phyloP scores from a whole-genome alignment of 768 basidiomycete genomes.

The Lactarius pseudohatsudake region DNA sequence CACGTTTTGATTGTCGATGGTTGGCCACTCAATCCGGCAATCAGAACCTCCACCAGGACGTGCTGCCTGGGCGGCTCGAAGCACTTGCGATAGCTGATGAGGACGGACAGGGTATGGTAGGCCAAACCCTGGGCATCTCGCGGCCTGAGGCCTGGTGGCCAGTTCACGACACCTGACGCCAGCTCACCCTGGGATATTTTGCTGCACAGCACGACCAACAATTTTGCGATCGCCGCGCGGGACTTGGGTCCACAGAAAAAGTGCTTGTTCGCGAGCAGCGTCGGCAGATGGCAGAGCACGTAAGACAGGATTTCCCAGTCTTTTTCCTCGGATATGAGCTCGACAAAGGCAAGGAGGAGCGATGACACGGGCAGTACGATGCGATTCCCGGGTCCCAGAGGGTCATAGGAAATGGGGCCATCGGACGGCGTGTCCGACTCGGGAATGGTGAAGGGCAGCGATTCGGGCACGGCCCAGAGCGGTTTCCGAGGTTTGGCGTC shows the following conservation, averaged over 20 bases:
- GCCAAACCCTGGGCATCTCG: constrained; percentile 87
- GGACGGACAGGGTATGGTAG: constrained; percentile 82
- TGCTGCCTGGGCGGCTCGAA: constrained; percentile 69
- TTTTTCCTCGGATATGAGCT: constrained; percentile 68
- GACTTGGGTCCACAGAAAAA: constrained; percentile 90
- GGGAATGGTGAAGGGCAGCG: constrained; percentile 52
- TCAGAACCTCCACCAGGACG: constrained; percentile 70
- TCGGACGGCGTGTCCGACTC: constrained; percentile 67
- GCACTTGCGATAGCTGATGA: constrained; percentile 82
- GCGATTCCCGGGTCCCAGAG: constrained; percentile 42
- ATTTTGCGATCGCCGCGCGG: constrained; percentile 54
- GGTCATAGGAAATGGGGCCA: constrained; percentile 64
- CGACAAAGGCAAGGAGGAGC: constrained; percentile 64
- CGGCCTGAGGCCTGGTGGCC: constrained; percentile 61
- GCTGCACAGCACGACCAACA: constrained; percentile 68
- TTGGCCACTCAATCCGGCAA: constrained; percentile 66
- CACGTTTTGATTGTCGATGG: constrained; percentile 83
- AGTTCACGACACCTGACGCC: constrained; percentile 53
- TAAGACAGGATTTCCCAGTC: constrained; percentile 96
- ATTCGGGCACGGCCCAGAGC: constrained; percentile 72
- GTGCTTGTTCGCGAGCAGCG: constrained; percentile 93
- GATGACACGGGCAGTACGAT: constrained; percentile 69
- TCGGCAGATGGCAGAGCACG: constrained; percentile 84
- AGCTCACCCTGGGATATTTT: constrained; percentile 61
- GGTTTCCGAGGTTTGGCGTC: constrained; percentile 42